Conservation (phyloP, 768 basidiomycete species). For the Termitomyces sp. region DNA sequence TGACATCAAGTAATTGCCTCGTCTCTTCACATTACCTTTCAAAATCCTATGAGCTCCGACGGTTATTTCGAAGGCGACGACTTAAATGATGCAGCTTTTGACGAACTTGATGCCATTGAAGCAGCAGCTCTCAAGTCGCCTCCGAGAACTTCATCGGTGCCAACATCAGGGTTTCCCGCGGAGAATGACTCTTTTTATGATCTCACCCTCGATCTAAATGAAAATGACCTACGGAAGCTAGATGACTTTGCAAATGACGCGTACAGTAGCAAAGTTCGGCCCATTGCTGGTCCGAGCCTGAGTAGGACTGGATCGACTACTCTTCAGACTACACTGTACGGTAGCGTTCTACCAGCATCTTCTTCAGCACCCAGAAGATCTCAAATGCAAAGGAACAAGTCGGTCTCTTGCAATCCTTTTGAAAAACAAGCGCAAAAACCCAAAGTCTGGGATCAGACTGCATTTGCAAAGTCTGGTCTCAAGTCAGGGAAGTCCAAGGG, state of each 20-base stretch:
- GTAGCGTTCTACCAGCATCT: slow-evolving; percentile 39
- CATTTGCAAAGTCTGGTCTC: slow-evolving; percentile 76
- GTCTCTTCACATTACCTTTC: background rate
- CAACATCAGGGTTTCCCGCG: slow-evolving; percentile 13
- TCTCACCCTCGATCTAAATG: slow-evolving; percentile 51
- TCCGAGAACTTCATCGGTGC: slow-evolving; percentile 9
- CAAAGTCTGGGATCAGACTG: slow-evolving; percentile 91
- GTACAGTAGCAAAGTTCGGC: slow-evolving; percentile 32
- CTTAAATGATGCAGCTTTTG: slow-evolving; percentile 51
- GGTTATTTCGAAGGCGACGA: slow-evolving; percentile 67
- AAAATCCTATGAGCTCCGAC: slow-evolving; percentile 62
- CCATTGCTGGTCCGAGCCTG: slow-evolving; percentile 39
- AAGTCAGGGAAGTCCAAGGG: slow-evolving; percentile 48
- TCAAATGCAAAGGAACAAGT: slow-evolving; percentile 36
- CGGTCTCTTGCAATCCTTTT: slow-evolving; percentile 36
- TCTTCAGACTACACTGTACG: slow-evolving; percentile 62
- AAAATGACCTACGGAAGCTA: slow-evolving; percentile 44
- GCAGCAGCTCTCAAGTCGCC: slow-evolving; percentile 31
- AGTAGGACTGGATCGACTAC: slow-evolving; percentile 33
- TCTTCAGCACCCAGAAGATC: slow-evolving; percentile 27
- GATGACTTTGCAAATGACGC: slow-evolving; percentile 47
- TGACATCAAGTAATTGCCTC: background rate
- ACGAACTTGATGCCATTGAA: slow-evolving; percentile 68
- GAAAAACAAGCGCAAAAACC: slow-evolving; percentile 56
- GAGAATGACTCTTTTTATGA: slow-evolving; percentile 46